Base-by-base conservation (phyloP, 2,329 filamentous ascomycete species). In the Pseudonectria foliicola region DNA sequence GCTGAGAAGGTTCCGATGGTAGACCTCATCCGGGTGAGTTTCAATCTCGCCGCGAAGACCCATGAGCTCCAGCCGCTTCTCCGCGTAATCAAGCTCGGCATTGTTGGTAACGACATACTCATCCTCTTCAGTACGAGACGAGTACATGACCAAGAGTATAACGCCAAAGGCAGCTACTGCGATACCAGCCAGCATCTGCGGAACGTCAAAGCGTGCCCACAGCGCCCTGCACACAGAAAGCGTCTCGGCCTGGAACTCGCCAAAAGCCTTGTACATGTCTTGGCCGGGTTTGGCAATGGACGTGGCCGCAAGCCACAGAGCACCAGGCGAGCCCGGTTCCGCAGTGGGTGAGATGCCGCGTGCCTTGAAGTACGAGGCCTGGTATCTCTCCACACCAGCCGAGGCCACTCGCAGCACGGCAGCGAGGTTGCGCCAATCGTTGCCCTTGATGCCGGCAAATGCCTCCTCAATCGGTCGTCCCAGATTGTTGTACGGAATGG, bases 401-500 rank as follows among this genome's bases (percentile, higher is more conserved):
- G 87, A 78, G 1, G 88, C 73, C 39, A 95, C 66, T 16, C 83
- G 80, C 34, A 82, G 85, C 1, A 89, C 88, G 3, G 73, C 68
- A 0, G 85, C 85, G 27, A 98, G 66, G 45, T 85, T 92, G 30
- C 77, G 68, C 75, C 82, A 92, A 40, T 86, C 74, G 24, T 75
- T 72, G 21, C 82, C 83, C 14, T 73, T 70, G 2, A 66, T 61
- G 1, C 85, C 85, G 13, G 82, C 72, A 60, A 98, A 98, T 3
- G 88, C 89, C 61, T 98, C 92, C 46, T 94, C 85, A 42, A 98
- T 95, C 0, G 92, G 92, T 6, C 76, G 80, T 33, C 92, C 92
- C 6, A 98, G 74, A 55, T 92, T 98, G 59, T 96, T 98, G 67
- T 87, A 98, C 0, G 92, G 92, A 41, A 98, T 89, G 0, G 92